Percentiles rank a stretch among this genome's conserved stretches.
phyloP scores from a whole-genome alignment of 192 early-diverging fungal species.

The Linnemannia zychae region DNA sequence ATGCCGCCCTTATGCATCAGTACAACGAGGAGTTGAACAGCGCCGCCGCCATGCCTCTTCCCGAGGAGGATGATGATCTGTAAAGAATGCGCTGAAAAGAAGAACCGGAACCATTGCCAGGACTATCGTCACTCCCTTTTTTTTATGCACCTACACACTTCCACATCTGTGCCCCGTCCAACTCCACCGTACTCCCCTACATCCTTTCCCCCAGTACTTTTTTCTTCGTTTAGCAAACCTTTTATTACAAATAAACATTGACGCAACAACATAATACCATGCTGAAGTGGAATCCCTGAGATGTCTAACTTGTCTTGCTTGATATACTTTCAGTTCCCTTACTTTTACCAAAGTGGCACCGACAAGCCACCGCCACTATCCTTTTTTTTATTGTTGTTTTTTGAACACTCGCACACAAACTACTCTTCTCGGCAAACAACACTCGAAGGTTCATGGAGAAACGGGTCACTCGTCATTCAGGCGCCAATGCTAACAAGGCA shows the following conservation, averaged over 20 bases:
- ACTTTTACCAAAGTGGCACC: neutral
- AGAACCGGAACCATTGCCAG: neutral
- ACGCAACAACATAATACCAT: neutral
- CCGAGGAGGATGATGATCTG: constrained; percentile 67
- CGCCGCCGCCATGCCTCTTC: constrained; percentile 90
- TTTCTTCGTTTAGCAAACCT: neutral
- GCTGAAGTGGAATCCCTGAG: no score
- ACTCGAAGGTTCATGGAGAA: constrained; percentile 20
- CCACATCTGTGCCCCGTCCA: constrained; percentile 6
- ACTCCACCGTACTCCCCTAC: neutral
- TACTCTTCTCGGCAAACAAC: neutral
- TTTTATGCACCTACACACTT: neutral
- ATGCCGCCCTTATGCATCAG: constrained; percentile 79
- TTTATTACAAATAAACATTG: constrained; percentile 6
- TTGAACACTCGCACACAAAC: neutral
- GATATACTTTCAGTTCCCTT: neutral
- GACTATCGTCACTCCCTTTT: neutral
- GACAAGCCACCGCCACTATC: constrained; percentile 6
- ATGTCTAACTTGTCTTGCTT: neutral
- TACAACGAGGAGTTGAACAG: constrained; percentile 85
- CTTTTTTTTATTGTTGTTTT: neutral
- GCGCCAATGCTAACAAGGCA: constrained; percentile 5
- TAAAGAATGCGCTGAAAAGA: constrained; percentile 30
- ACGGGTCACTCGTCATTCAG: constrained; percentile 27
- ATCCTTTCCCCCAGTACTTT: neutral